Evolutionary conservation across 2,329 filamentous ascomycete genomes (phyloP), one percentile per base, ranked within the genome.

Genomic region (Aspergillus sp.): DNA sequence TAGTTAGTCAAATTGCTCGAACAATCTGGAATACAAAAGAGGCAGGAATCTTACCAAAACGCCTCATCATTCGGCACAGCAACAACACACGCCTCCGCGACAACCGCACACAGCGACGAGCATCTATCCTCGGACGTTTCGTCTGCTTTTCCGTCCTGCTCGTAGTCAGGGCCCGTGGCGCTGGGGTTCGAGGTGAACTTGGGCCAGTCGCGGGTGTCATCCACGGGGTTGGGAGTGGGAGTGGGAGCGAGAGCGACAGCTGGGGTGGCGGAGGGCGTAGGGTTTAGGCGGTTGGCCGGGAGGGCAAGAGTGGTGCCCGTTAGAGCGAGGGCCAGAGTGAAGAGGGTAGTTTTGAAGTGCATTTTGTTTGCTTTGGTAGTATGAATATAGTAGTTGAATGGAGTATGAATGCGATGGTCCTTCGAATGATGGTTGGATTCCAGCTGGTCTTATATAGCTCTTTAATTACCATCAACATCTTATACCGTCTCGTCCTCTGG

Each of bases 1-100:
- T 1, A 41, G 39, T 26, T 26, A 19, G 19, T 19, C 19, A 19
- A 1, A 19, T 19, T 19, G 19, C 19, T 19, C 19, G 19, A 19
- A 19, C 2, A 19, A 19, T 19, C 19, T 19, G 19, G 19, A 19
- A 19, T 19, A 19, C 10, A n/a, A 3, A 4, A 34, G 4, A 4
- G 34, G 28, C 9, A 32, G 5, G 29, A 39, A 34, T 53, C 56
- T 52, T 41, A 62, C 58, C 59, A 62, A 38, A 52, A 59, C 29
- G 49, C 45, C 41, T 60, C 54, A 44, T 60, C 58, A 5, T 57
- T 45, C 1, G 58, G 57, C 5, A 57, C 44, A n/a, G 57, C 54
- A 44, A 59, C 44, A 2, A 48, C 52, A 43, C 59, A 62, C 8
- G 55, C 52, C 46, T 61, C 53, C 5, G 54, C 48, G 30, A 54